phyloP scores from a whole-genome alignment of 2,329 filamentous ascomycete genomes.

The Colletotrichum liriopes region DNA sequence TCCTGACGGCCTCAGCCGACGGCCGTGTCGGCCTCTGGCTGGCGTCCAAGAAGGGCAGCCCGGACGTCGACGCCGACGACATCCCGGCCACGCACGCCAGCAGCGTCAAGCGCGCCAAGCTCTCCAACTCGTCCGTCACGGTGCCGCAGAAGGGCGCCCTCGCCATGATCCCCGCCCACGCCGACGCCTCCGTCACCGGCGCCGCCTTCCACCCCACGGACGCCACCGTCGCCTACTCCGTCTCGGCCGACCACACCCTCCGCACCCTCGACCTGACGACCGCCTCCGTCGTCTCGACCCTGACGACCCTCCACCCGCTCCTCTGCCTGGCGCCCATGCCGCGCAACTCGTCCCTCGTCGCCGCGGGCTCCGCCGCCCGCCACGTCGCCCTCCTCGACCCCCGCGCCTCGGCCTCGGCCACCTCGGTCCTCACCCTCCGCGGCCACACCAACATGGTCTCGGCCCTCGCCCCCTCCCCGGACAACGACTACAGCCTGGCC shows the following conservation, averaged over 20 bases:
- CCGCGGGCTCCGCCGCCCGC: slow-evolving; percentile 85
- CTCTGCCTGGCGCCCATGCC: slow-evolving; percentile 84
- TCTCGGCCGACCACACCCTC: slow-evolving; percentile 91
- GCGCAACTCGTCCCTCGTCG: slow-evolving; percentile 71
- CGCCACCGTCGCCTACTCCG: slow-evolving; percentile 90
- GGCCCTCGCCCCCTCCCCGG: slow-evolving; percentile 61
- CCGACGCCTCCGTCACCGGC: slow-evolving; percentile 81
- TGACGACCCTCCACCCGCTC: slow-evolving; percentile 87
- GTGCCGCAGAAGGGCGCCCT: slow-evolving; percentile 84
- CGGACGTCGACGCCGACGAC: slow-evolving; percentile 78
- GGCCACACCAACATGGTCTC: slow-evolving; percentile 85
- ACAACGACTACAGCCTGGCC: slow-evolving; percentile 86
- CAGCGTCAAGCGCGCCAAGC: slow-evolving; percentile 80
- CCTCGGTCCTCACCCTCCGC: slow-evolving; percentile 90
- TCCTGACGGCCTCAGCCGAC: slow-evolving; percentile 90
- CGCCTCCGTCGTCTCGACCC: slow-evolving; percentile 81
- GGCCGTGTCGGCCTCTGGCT: slow-evolving; percentile 92
- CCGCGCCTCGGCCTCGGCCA: slow-evolving; percentile 80
- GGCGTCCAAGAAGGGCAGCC: slow-evolving; percentile 81
- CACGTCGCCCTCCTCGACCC: slow-evolving; percentile 97
- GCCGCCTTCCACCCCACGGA: slow-evolving; percentile 90
- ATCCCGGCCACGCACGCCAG: slow-evolving; percentile 77
- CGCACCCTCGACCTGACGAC: slow-evolving; percentile 94
- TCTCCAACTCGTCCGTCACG: slow-evolving; percentile 60
- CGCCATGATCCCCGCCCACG: slow-evolving; percentile 80